Evolutionary conservation across 129 eudicot genomes (phyloP).

Genomic region (Solidago caesia): DNA sequence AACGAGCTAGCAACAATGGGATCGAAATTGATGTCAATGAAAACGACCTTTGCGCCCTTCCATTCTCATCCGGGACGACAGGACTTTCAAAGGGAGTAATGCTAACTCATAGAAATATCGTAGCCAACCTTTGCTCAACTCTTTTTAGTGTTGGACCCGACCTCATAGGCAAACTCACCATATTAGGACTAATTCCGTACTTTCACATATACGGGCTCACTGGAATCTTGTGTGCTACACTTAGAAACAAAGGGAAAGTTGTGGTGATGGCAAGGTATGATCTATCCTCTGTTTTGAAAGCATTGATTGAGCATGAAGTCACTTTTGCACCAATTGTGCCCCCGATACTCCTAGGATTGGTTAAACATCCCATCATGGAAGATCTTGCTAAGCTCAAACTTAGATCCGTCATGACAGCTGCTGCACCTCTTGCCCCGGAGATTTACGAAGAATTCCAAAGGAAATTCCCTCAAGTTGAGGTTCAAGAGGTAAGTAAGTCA

Average conservation of each 20-base stretch:
- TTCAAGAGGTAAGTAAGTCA: constrained; percentile 59
- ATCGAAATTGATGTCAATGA: constrained; percentile 47
- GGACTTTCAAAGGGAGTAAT: constrained; percentile 91
- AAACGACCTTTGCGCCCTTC: constrained; percentile 83
- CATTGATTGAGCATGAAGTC: constrained; percentile 67
- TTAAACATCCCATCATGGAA: constrained; percentile 71
- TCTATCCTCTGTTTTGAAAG: constrained; percentile 54
- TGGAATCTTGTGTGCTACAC: constrained; percentile 78
- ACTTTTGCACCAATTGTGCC: constrained; percentile 90
- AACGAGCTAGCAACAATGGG: constrained; percentile 40
- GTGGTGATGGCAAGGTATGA: constrained; percentile 81
- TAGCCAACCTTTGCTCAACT: constrained; percentile 80
- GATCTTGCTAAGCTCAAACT: constrained; percentile 75
- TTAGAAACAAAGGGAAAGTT: constrained; percentile 86
- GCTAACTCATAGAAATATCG: constrained; percentile 82
- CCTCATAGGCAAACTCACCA: constrained; percentile 62
- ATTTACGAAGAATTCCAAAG: constrained; percentile 60
- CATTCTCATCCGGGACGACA: constrained; percentile 96
- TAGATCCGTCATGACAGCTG: constrained; percentile 80
- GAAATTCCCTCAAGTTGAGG: constrained; percentile 80
- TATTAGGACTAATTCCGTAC: constrained; percentile 81
- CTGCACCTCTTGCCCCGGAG: constrained; percentile 95
- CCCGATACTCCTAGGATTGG: constrained; percentile 70
- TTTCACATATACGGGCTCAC: constrained; percentile 88
- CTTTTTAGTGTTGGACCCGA: constrained; percentile 77